phyloP scores from a whole-genome alignment of 2,329 filamentous ascomycete genomes.

The Colletotrichum endophyticum region DNA sequence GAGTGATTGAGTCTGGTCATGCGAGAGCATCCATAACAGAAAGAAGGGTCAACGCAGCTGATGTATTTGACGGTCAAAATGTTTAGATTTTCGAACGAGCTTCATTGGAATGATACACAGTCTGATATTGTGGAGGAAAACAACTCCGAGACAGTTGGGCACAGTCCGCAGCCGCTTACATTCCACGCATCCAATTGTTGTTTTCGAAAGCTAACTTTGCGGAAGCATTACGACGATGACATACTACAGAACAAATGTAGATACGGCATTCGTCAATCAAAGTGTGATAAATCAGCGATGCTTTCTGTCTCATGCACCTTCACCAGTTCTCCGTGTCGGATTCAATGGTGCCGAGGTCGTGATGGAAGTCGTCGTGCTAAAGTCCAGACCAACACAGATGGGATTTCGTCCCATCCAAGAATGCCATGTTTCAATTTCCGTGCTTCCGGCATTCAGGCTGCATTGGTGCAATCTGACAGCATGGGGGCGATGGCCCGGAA shows the following conservation, averaged over 20 bases:
- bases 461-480: not conserved
- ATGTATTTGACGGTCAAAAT: not conserved
- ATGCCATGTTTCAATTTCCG: not conserved
- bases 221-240: not conserved
- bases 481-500: not conserved
- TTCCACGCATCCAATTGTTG: accelerated
- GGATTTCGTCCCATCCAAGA: not conserved
- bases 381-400: not conserved
- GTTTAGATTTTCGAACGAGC: not conserved
- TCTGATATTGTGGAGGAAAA: not conserved
- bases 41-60: not conserved
- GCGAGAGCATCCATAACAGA: not conserved
- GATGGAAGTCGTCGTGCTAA: not conserved
- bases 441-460: not conserved
- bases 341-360: not conserved
- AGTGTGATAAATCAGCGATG: not conserved
- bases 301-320: not conserved
- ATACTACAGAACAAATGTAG: not conserved
- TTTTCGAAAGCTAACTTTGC: not conserved
- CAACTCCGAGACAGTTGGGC: not conserved
- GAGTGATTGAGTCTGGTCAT: not conserved
- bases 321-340: not conserved
- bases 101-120: not conserved
- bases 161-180: not conserved
- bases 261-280: not conserved